Percentiles rank a stretch among this genome's conserved stretches.
Evolutionary conservation across 2,329 filamentous ascomycete genomes (phyloP).

Genomic region (Cryphonectria naterciae): DNA sequence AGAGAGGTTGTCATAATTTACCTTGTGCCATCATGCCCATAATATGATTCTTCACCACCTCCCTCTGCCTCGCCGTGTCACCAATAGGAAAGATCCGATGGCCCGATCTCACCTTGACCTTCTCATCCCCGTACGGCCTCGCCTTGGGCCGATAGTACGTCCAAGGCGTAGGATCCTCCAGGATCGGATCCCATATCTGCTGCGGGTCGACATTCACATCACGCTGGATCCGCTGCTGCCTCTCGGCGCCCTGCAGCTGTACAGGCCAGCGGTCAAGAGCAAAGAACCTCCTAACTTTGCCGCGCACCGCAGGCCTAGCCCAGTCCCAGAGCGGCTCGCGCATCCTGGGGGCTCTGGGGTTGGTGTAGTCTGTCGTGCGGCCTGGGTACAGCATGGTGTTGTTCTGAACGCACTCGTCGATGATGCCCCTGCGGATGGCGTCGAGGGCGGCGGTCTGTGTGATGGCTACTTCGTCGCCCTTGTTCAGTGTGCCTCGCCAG

Average conservation of each 20-base stretch:
- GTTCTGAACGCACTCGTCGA: slow-evolving; percentile 50
- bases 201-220: slow-evolving; percentile 38
- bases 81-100: slow-evolving; percentile 42
- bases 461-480: slow-evolving; percentile 28
- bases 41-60: slow-evolving; percentile 32
- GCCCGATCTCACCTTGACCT: slow-evolving; percentile 35
- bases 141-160: slow-evolving; percentile 33
- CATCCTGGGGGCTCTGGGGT: slow-evolving; percentile 30
- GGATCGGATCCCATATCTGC: slow-evolving; percentile 36
- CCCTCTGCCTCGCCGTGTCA: slow-evolving; percentile 44
- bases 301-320: slow-evolving; percentile 35
- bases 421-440: slow-evolving; percentile 44
- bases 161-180: slow-evolving; percentile 34
- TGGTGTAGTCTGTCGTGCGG: slow-evolving; percentile 36
- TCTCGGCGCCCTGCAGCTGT: slow-evolving; percentile 41
- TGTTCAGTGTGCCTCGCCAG: slow-evolving; percentile 27
- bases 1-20: slow-evolving; percentile 4
- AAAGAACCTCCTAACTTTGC: slow-evolving; percentile 44
- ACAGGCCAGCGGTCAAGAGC: slow-evolving; percentile 54
- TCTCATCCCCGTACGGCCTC: slow-evolving; percentile 33
- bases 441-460: slow-evolving; percentile 32
- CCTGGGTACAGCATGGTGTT: slow-evolving; percentile 47
- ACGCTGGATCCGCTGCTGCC: slow-evolving; percentile 36
- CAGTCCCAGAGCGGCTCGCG: slow-evolving; percentile 44
- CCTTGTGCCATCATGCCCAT: slow-evolving; percentile 26